Conservation (phyloP, 2,329 filamentous ascomycete species). For the Fusarium pseudoanthophilum region DNA sequence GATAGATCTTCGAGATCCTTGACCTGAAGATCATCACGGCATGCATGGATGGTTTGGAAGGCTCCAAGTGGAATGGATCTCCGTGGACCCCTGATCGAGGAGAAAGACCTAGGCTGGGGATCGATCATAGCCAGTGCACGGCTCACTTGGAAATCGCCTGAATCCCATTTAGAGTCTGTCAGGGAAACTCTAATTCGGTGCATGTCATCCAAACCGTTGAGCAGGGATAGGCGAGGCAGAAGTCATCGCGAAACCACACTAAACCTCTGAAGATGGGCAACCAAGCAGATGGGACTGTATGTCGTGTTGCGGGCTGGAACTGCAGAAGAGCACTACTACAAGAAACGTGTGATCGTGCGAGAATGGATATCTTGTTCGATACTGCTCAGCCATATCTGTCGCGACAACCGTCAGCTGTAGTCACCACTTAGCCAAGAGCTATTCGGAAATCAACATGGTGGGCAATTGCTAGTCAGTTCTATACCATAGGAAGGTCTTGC, state of each 20-base stretch:
- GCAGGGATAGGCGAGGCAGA: neutral
- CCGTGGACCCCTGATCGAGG: slow-evolving; percentile 38
- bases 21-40: slow-evolving; percentile 49
- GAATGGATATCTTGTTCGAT: slow-evolving; percentile 3
- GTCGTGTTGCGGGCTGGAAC: neutral
- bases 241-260: neutral
- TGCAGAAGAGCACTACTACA: neutral
- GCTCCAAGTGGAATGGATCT: slow-evolving; percentile 48
- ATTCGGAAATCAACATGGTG: slow-evolving; percentile 24
- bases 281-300: neutral
- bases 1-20: slow-evolving; percentile 56
- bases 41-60: slow-evolving; percentile 51
- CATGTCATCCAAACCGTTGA: neutral
- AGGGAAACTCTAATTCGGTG: slow-evolving; percentile 9
- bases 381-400: slow-evolving; percentile 55
- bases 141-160: neutral
- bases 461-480: slow-evolving; percentile 14
- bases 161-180: neutral
- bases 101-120: slow-evolving; percentile 60
- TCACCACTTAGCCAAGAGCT: slow-evolving; percentile 12
- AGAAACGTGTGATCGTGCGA: neutral
- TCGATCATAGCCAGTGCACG: neutral
- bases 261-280: neutral
- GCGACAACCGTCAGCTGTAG: neutral
- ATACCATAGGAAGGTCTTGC: too few species aligned